phyloP scores from a whole-genome alignment of 1,284 basidiomycete species.

The Erythrobasidium hasegawianum region DNA sequence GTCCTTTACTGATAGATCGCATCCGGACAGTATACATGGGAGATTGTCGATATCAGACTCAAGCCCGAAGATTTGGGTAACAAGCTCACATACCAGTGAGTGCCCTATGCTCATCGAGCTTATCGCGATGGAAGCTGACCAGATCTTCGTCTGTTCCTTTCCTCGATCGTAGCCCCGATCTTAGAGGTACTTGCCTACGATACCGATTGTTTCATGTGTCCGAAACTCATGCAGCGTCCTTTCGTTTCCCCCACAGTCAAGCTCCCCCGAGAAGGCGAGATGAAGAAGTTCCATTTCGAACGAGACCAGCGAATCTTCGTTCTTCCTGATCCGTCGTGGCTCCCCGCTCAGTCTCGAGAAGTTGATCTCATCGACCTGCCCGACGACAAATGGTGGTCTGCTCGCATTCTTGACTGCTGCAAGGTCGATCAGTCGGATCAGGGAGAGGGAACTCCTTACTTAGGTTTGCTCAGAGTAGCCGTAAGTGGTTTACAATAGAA shows the following conservation, averaged over 20 bases:
- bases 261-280: constrained; percentile 9
- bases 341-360: constrained; percentile 13
- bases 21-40: constrained; percentile 23
- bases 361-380: constrained; percentile 16
- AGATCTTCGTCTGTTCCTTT: neutral
- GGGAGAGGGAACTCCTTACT: neutral
- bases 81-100: constrained; percentile 22
- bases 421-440: constrained; percentile 10
- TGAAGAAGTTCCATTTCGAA: constrained; percentile 5
- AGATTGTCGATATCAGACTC: constrained; percentile 11
- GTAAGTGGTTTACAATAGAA: no score
- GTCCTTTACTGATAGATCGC: neutral
- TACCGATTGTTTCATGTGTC: no score
- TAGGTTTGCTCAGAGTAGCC: constrained; percentile 21
- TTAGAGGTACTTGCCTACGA: no score
- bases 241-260: constrained; percentile 13
- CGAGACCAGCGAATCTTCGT: constrained; percentile 27
- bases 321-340: constrained; percentile 18
- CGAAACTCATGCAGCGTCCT: no score
- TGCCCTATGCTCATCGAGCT: no score
- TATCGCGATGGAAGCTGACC: neutral
- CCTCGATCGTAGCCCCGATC: neutral
- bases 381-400: constrained; percentile 22
- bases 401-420: constrained; percentile 27
- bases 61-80: constrained; percentile 6